Evolutionary conservation across 2,329 filamentous ascomycete genomes (phyloP).

Genomic region (Alternaria ventricosa): DNA sequence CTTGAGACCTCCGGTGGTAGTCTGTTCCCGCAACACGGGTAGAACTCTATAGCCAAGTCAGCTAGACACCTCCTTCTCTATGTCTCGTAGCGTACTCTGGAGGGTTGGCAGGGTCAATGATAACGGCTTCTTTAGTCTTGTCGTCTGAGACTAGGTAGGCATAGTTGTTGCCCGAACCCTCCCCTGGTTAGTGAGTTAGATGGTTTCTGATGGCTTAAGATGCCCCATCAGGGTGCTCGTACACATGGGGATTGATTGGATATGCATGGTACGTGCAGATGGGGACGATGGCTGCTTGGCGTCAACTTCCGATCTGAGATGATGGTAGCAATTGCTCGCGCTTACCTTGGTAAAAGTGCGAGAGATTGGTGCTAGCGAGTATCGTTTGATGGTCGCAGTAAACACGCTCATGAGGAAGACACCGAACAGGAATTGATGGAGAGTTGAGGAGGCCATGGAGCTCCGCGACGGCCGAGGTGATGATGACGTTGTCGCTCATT

Average conservation of each 20-base stretch:
- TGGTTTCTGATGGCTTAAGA: background rate
- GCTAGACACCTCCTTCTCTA: background rate
- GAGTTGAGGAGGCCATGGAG: slow-evolving; percentile 58
- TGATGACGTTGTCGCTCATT: slow-evolving; percentile 32
- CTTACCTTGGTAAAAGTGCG: slow-evolving; percentile 21
- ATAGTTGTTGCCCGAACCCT: slow-evolving; percentile 80
- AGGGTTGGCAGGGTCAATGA: slow-evolving; percentile 82
- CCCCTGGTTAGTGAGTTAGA: slow-evolving; percentile 61
- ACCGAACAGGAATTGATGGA: slow-evolving; percentile 50
- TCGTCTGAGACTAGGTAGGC: slow-evolving; percentile 68
- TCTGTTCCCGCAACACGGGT: slow-evolving; percentile 74
- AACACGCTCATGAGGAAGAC: slow-evolving; percentile 46
- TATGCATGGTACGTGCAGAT: slow-evolving; percentile 71
- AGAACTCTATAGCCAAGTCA: slow-evolving; percentile 57
- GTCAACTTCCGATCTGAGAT: slow-evolving; percentile 22
- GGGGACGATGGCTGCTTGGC: slow-evolving; percentile 29
- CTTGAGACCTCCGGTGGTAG: slow-evolving; percentile 75
- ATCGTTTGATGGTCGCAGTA: slow-evolving; percentile 34
- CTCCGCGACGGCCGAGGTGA: slow-evolving; percentile 28
- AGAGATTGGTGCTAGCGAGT: slow-evolving; percentile 25
- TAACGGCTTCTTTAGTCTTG: slow-evolving; percentile 59
- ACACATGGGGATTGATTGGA: slow-evolving; percentile 91
- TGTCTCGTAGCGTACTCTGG: slow-evolving; percentile 66
- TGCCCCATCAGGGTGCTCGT: slow-evolving; percentile 44
- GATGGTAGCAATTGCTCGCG: background rate